phyloP scores from a whole-genome alignment of 139 green algal species.

The Chlamydomonas sp. region DNA sequence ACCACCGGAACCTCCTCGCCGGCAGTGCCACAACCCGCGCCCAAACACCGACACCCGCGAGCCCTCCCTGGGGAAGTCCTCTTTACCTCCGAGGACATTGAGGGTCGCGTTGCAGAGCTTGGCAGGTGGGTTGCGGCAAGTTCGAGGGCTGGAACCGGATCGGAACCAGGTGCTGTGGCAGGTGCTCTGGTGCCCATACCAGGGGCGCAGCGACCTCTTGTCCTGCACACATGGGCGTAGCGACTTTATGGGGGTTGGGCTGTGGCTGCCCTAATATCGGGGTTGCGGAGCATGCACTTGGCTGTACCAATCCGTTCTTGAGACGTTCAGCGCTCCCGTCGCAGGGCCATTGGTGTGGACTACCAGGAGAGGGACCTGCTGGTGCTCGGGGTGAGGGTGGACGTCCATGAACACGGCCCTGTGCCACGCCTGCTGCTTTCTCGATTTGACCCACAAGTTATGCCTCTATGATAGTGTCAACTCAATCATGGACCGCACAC shows the following conservation, averaged over 20 bases:
- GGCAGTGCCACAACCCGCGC: not conserved
- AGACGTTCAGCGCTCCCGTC: not conserved
- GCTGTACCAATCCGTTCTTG: not conserved
- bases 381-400: slow-evolving; percentile 9
- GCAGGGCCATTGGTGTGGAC: slow-evolving; percentile 13
- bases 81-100: not conserved
- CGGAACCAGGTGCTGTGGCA: too few species aligned
- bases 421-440: not conserved
- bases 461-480: not conserved
- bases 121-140: not conserved
- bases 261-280: too few species aligned
- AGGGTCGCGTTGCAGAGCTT: slow-evolving; percentile 17
- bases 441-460: not conserved
- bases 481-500: not conserved
- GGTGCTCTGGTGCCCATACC: too few species aligned
- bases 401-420: too few species aligned
- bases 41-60: slow-evolving; percentile 2
- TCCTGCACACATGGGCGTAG: too few species aligned
- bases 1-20: not conserved
- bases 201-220: too few species aligned
- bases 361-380: slow-evolving; percentile 11
- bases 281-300: not conserved
- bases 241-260: too few species aligned
- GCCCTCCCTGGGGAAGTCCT: not conserved
- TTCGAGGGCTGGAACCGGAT: not conserved